Conservation (phyloP, 768 basidiomycete genomes). For the Lactarius sanguifluus region DNA sequence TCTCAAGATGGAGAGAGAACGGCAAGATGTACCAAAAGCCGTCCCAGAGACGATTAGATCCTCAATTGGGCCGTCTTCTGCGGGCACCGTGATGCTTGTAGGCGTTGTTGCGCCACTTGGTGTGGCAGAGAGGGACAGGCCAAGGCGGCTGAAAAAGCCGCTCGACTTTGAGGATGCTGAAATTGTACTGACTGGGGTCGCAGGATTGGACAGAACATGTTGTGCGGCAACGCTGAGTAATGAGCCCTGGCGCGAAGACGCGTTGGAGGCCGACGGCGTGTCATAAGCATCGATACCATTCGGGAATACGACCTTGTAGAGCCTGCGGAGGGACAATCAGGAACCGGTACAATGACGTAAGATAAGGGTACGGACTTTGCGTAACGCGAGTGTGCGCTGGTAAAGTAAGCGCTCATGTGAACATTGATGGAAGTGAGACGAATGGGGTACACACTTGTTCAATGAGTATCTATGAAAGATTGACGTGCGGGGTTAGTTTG, state of each 20-base stretch:
- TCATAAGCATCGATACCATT: slow-evolving; percentile 50
- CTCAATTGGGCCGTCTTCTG: slow-evolving; percentile 58
- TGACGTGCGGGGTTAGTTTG: slow-evolving; percentile 9
- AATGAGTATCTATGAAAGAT: slow-evolving; percentile 43
- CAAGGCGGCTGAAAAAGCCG: slow-evolving; percentile 35
- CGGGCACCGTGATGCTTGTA: slow-evolving; percentile 4
- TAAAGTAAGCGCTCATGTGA: slow-evolving; percentile 8
- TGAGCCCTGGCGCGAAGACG: slow-evolving; percentile 41
- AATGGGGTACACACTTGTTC: slow-evolving; percentile 48
- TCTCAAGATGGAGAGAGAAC: slow-evolving; percentile 4
- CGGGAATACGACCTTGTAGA: slow-evolving; percentile 69
- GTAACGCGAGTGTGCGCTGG: slow-evolving; percentile 71
- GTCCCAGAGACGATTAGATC: slow-evolving; percentile 73
- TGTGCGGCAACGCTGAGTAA: slow-evolving; percentile 12
- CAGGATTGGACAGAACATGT: slow-evolving; percentile 28
- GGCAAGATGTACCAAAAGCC: slow-evolving; percentile 59
- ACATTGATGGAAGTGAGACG: not conserved
- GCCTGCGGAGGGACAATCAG: slow-evolving; percentile 36
- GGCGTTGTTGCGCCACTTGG: slow-evolving; percentile 26
- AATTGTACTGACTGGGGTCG: slow-evolving; percentile 24
- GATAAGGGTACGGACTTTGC: slow-evolving; percentile 48
- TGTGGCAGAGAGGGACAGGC: slow-evolving; percentile 30
- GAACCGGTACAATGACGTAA: not conserved
- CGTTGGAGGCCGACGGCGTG: slow-evolving; percentile 42
- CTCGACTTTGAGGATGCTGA: slow-evolving; percentile 19